Percentiles rank a stretch among this genome's conserved stretches.
Evolutionary conservation across 768 basidiomycete genomes (phyloP).

Genomic region (Dacryopinax spathularia): DNA sequence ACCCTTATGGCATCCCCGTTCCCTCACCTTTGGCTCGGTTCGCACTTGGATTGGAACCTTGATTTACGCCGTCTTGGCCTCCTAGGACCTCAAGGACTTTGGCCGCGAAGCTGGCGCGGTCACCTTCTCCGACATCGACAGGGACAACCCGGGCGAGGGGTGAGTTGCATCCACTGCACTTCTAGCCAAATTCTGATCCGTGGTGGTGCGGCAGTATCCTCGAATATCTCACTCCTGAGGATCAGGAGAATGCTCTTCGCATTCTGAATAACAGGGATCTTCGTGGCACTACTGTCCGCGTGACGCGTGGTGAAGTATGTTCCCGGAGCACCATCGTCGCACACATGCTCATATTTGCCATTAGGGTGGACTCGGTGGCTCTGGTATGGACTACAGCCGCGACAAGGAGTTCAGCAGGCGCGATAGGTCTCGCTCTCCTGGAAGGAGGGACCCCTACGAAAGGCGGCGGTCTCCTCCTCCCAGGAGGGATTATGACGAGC

Average conservation of each 20-base stretch:
- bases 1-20: not conserved
- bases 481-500: conserved; percentile 53
- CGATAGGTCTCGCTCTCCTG: conserved; percentile 70
- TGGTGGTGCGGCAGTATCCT: conserved; percentile 44
- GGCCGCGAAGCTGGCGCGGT: conserved; percentile 88
- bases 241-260: conserved; percentile 86
- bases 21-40: not conserved
- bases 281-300: conserved; percentile 65
- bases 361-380: conserved; percentile 14
- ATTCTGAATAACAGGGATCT: conserved; percentile 77
- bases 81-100: conserved; percentile 92
- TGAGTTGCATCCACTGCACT: conserved; percentile 27
- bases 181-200: conserved; percentile 1
- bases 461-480: conserved; percentile 45
- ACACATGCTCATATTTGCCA: conserved; percentile 24
- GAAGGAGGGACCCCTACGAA: conserved; percentile 5
- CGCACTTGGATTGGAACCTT: not conserved
- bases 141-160: conserved; percentile 76
- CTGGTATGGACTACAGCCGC: conserved; percentile 13
- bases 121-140: conserved; percentile 89
- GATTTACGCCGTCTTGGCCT: conserved; percentile 4
- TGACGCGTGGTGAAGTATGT: conserved; percentile 43
- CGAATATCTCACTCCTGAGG: conserved; percentile 76
- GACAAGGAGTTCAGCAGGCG: conserved; percentile 36
- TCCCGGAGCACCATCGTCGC: conserved; percentile 6